Percentiles rank a stretch among this genome's conserved stretches.
These are phyloP conservation scores for Chlorella vulgaris DNA, from an alignment of 139 green algal genomes.

Conservation along the genomic window DNA sequence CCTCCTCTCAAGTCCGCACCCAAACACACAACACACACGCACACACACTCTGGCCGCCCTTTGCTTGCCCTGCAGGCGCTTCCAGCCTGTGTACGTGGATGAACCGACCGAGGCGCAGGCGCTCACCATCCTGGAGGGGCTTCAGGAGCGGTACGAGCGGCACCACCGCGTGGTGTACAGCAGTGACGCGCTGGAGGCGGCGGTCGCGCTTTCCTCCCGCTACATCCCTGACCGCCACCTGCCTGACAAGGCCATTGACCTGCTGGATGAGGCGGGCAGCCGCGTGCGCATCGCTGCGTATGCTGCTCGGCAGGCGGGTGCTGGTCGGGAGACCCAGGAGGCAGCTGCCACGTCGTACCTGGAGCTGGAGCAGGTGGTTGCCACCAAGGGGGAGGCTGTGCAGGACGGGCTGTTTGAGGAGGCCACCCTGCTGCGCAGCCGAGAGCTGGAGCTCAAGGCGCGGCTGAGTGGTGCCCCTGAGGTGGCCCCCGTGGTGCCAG, in stretches of 20 bases:
- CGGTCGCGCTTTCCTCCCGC: constrained; percentile 63
- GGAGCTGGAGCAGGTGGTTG: constrained; percentile 69
- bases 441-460: constrained; percentile 63
- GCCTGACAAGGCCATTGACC: constrained; percentile 97
- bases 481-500: constrained; percentile 51
- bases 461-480: constrained; percentile 24
- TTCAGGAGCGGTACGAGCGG: constrained; percentile 83
- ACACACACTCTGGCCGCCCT: too few species aligned
- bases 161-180: constrained; percentile 81
- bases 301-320: constrained; percentile 38
- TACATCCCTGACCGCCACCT: constrained; percentile 91
- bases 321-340: constrained; percentile 21
- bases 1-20: background rate
- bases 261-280: constrained; percentile 97
- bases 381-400: constrained; percentile 76
- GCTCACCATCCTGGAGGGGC: constrained; percentile 79
- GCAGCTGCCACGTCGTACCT: constrained; percentile 24
- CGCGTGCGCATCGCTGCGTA: constrained; percentile 84
- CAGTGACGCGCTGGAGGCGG: constrained; percentile 57
- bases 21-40: too few species aligned
- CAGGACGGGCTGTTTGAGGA: constrained; percentile 86
- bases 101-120: constrained; percentile 79
- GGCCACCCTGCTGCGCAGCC: constrained; percentile 74
- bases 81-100: constrained; percentile 91
- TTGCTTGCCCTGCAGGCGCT: constrained; percentile 64